phyloP scores from a whole-genome alignment of 1,284 basidiomycete species.

The Ceraceosorus guamensis region DNA sequence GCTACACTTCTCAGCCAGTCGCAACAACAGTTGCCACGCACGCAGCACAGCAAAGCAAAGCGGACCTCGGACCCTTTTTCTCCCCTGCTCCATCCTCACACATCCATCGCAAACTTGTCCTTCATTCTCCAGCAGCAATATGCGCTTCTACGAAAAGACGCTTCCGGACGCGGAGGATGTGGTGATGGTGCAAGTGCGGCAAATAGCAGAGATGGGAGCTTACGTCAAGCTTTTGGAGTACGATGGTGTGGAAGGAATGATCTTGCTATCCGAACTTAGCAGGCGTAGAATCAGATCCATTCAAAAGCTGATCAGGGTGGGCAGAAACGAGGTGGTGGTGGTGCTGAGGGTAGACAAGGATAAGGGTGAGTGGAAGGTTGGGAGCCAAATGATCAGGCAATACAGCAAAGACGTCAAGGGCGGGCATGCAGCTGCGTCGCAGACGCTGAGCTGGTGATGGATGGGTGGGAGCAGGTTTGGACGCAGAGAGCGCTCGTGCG shows the following conservation, averaged over 20 bases:
- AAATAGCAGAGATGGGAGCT: conserved; percentile 99
- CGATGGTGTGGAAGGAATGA: conserved; percentile 99
- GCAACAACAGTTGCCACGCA: no score
- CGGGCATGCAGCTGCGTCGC: no score
- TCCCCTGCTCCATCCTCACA: no score
- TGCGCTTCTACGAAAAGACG: conserved; percentile 48
- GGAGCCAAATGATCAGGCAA: no score
- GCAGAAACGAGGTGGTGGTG: conserved; percentile 96
- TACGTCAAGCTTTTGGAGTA: conserved; percentile 99
- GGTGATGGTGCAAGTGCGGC: conserved; percentile 97
- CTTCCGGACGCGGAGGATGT: conserved; percentile 71
- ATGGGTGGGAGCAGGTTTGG: no score
- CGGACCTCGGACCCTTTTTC: no score
- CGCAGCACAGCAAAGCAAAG: no score
- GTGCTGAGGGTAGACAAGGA: conserved; percentile 98
- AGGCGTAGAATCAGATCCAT: conserved; percentile 93
- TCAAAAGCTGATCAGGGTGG: conserved; percentile 94
- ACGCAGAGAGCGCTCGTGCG: no score
- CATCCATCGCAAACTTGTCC: no score
- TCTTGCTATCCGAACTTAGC: conserved; percentile 91
- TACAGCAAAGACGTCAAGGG: no score
- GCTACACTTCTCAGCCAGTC: no score
- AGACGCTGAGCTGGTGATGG: no score
- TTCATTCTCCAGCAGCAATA: conserved; percentile 11
- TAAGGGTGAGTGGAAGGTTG: conserved; percentile 63